Evolutionary conservation across 2,329 filamentous ascomycete species (phyloP).

Genomic region (Triangularia verruculosa): DNA sequence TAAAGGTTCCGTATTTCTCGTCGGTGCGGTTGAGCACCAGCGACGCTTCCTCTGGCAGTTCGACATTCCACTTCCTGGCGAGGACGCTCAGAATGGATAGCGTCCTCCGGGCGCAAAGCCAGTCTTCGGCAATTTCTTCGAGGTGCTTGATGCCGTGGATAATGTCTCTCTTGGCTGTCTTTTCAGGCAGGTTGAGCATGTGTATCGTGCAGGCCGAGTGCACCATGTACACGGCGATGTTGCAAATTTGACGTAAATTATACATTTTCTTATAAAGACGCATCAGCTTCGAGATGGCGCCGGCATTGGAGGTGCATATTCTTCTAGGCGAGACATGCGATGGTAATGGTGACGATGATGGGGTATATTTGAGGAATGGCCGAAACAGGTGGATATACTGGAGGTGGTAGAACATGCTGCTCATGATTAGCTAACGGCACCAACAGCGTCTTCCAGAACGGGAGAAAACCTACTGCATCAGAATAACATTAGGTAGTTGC

Average conservation of each 20-base stretch:
- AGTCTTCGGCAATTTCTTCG: constrained; percentile 93
- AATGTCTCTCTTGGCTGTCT: constrained; percentile 84
- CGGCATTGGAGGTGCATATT: constrained; percentile 85
- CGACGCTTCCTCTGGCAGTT: constrained; percentile 79
- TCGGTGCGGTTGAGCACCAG: constrained; percentile 75
- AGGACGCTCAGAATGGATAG: constrained; percentile 82
- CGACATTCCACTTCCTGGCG: constrained; percentile 84
- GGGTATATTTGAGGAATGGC: constrained; percentile 89
- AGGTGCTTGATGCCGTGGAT: constrained; percentile 87
- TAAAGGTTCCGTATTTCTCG: constrained; percentile 72
- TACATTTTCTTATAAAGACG: constrained; percentile 91
- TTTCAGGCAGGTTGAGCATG: constrained; percentile 87
- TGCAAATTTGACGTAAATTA: constrained; percentile 89
- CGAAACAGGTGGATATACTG: constrained; percentile 95
- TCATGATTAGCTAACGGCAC: background rate
- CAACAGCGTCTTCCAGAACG: background rate
- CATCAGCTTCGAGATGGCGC: constrained; percentile 88
- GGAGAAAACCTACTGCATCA: constrained; percentile 68
- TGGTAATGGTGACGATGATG: constrained; percentile 76
- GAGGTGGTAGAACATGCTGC: constrained; percentile 94
- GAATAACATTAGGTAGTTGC: constrained; percentile 75
- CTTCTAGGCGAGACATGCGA: constrained; percentile 85
- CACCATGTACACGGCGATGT: constrained; percentile 92
- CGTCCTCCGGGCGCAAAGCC: constrained; percentile 84
- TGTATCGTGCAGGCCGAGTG: constrained; percentile 96